phyloP scores from a whole-genome alignment of 108 stramenopile species.

The Stephanodiscus triporus region DNA sequence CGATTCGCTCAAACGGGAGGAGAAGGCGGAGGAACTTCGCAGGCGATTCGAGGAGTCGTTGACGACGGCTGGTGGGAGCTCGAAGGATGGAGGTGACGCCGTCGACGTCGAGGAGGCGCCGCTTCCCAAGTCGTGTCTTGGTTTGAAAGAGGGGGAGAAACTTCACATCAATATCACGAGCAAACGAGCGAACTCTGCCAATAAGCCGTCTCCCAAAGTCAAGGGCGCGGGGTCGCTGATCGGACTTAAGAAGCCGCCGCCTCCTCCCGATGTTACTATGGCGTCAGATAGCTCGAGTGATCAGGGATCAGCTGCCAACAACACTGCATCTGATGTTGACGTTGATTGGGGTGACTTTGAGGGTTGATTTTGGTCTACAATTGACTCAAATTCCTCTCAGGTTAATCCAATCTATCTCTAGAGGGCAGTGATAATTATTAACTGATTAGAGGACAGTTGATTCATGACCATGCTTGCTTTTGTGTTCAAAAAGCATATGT shows the following conservation, averaged over 20 bases:
- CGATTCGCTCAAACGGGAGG: conserved; percentile 40
- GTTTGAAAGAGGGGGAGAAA: conserved; percentile 74
- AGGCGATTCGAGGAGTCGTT: conserved; percentile 36
- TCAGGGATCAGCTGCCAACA: background rate
- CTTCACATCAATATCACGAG: conserved; percentile 66
- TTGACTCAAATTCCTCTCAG: too few species aligned
- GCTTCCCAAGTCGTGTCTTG: conserved; percentile 46
- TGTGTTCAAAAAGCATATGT: too few species aligned
- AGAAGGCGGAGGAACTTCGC: conserved; percentile 52
- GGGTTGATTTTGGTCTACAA: conserved; percentile 33
- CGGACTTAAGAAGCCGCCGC: conserved; percentile 31
- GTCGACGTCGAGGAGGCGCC: conserved; percentile 1
- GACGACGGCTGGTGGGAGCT: background rate
- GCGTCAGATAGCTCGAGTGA: conserved; percentile 1
- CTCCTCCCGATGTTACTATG: conserved; percentile 17
- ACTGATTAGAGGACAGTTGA: too few species aligned
- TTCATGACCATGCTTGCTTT: too few species aligned
- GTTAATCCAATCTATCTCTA: too few species aligned
- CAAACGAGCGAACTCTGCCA: conserved; percentile 5
- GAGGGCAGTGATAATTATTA: too few species aligned
- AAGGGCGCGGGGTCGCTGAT: conserved; percentile 13
- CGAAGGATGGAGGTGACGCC: conserved; percentile 3
- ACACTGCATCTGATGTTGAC: conserved; percentile 2
- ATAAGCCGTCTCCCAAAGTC: conserved; percentile 15
- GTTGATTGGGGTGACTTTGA: conserved; percentile 53